A percentile compares a stretch with the other conserved stretches of the same genome.
Conservation (phyloP, 148 eudicot species). For the Fallopia convolvulus region DNA sequence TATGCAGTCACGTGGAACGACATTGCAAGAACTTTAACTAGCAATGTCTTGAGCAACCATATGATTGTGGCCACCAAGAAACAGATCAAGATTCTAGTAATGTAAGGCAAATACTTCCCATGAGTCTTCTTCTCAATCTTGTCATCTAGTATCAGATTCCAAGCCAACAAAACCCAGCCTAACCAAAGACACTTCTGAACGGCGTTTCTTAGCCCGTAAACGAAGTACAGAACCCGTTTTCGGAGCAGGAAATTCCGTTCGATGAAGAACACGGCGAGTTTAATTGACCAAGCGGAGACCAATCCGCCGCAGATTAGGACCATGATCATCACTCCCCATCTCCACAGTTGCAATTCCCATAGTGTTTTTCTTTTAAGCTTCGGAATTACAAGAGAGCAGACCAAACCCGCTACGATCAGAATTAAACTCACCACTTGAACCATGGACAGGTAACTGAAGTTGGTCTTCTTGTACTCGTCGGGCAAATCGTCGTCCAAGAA, state of each 20-base stretch:
- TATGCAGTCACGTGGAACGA: slow-evolving; percentile 59
- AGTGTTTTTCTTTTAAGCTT: slow-evolving; percentile 18
- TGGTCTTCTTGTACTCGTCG: slow-evolving; percentile 47
- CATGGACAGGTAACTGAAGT: slow-evolving; percentile 29
- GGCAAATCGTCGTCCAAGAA: slow-evolving; percentile 82
- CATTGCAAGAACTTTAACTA: slow-evolving; percentile 55
- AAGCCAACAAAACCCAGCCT: slow-evolving; percentile 44
- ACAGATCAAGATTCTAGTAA: slow-evolving; percentile 48
- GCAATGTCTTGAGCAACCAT: slow-evolving; percentile 58
- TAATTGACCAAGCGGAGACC: slow-evolving; percentile 54
- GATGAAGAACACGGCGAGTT: slow-evolving; percentile 48
- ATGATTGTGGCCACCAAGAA: slow-evolving; percentile 46
- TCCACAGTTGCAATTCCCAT: slow-evolving; percentile 66
- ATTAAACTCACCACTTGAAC: slow-evolving; percentile 56
- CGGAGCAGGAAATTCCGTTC: slow-evolving; percentile 55
- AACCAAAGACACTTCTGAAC: slow-evolving; percentile 67
- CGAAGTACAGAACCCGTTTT: slow-evolving; percentile 65
- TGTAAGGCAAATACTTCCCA: slow-evolving; percentile 43
- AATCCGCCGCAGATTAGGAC: slow-evolving; percentile 61
- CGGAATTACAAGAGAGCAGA: slow-evolving; percentile 43
- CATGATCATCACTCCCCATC: slow-evolving; percentile 52
- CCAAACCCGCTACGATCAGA: slow-evolving; percentile 43
- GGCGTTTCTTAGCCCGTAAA: slow-evolving; percentile 53
- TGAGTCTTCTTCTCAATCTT: slow-evolving; percentile 36
- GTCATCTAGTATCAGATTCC: slow-evolving; percentile 44